Conservation (phyloP, 768 basidiomycete genomes). For the Russula griseocarnosa region DNA sequence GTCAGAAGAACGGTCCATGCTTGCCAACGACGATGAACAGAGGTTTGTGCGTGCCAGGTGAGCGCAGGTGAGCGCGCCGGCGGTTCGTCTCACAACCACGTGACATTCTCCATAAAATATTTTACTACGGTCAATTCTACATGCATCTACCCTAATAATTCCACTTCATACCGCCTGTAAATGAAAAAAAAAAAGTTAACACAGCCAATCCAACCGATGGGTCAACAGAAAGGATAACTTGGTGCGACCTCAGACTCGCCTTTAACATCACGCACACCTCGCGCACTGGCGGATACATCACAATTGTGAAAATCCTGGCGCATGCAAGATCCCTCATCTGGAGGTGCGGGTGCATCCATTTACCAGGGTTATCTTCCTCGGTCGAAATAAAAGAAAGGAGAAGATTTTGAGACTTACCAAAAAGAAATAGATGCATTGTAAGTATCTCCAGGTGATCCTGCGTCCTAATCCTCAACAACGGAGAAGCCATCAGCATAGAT, state of each 20-base stretch:
- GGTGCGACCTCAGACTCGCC: conserved; percentile 75
- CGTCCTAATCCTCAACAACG: conserved; percentile 86
- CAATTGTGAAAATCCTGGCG: conserved; percentile 23
- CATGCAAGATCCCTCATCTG: conserved; percentile 31
- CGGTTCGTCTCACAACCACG: not conserved
- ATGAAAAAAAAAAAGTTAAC: not conserved
- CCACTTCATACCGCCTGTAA: not conserved
- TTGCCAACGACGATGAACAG: not conserved
- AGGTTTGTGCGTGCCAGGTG: not conserved
- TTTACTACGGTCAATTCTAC: not conserved
- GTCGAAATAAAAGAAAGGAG: conserved; percentile 33
- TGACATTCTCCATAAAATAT: not conserved
- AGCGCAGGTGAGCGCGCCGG: not conserved
- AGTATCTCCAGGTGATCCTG: conserved; percentile 87
- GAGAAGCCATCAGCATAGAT: conserved; percentile 88
- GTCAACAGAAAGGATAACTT: conserved; percentile 4
- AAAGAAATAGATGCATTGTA: conserved; percentile 41
- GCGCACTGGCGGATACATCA: conserved; percentile 34
- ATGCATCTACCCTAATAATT: not conserved
- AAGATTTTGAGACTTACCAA: not conserved
- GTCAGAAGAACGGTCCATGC: conserved; percentile 23
- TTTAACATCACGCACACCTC: conserved; percentile 73
- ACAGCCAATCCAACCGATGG: not conserved
- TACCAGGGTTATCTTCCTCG: conserved; percentile 87
- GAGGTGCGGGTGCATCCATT: conserved; percentile 69